Evolutionary conservation across 768 basidiomycete genomes (phyloP).

Genomic region (Lactifluus rugatus): DNA sequence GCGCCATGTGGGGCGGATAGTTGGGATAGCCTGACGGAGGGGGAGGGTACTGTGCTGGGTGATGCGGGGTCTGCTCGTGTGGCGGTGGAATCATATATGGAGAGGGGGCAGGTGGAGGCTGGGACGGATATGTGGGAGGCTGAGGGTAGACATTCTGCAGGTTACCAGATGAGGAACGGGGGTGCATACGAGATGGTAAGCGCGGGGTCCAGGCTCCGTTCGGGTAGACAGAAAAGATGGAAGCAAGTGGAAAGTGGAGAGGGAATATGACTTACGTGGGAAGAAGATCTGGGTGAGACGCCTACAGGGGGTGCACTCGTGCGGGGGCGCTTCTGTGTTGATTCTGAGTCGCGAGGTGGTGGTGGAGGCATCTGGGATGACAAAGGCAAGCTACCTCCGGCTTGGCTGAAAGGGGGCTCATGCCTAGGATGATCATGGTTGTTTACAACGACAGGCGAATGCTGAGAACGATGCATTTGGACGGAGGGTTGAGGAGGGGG

Average conservation of each 20-base stretch:
- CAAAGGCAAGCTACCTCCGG: conserved; percentile 15
- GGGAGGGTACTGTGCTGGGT: conserved; percentile 31
- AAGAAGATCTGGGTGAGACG: conserved; percentile 39
- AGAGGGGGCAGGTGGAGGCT: conserved; percentile 27
- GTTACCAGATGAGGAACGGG: conserved; percentile 28
- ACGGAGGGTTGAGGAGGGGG: conserved; percentile 15
- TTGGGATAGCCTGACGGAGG: conserved; percentile 31
- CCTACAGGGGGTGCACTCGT: conserved; percentile 29
- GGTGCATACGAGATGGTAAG: conserved; percentile 9
- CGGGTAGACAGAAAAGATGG: neutral
- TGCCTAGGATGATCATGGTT: conserved; percentile 23
- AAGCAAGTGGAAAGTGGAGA: conserved; percentile 7
- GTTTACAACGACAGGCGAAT: conserved; percentile 19
- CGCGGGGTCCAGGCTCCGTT: conserved; percentile 1
- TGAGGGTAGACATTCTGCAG: conserved; percentile 12
- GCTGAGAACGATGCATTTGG: conserved; percentile 20
- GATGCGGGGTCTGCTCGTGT: conserved; percentile 37
- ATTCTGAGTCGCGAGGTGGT: conserved; percentile 26
- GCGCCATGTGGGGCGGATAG: conserved; percentile 17
- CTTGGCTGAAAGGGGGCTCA: conserved; percentile 40
- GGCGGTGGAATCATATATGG: conserved; percentile 32
- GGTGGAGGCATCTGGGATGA: conserved; percentile 20
- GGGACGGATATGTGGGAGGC: conserved; percentile 32
- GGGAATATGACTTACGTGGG: conserved; percentile 34
- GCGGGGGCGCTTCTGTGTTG: conserved; percentile 37